These are phyloP conservation scores for Sporothrix humicola DNA, from an alignment of 2,329 filamentous ascomycete genomes.

Conservation along the genomic window DNA sequence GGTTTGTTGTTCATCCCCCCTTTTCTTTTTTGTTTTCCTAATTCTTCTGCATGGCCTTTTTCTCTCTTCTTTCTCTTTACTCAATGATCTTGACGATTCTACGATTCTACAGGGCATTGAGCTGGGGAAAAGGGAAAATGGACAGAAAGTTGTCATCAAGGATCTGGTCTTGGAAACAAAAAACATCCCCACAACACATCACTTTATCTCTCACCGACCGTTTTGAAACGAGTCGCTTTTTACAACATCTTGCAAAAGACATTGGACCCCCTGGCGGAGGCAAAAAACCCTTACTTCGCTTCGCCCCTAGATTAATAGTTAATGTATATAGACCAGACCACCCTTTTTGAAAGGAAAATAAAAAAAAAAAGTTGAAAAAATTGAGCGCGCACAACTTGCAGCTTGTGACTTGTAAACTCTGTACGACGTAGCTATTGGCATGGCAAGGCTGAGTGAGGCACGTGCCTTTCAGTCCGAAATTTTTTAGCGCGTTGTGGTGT, in stretches of 20 bases:
- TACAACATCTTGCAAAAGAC: conserved; percentile 6
- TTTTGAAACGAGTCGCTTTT: conserved; percentile 23
- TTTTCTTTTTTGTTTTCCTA: conserved; percentile 12
- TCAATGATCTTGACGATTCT: not conserved
- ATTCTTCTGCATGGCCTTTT: conserved; percentile 10
- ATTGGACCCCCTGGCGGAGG: conserved; percentile 36
- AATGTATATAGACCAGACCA: conserved; percentile 37
- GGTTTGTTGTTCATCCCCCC: conserved; percentile 9
- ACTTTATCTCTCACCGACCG: not conserved
- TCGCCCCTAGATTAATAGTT: conserved; percentile 37
- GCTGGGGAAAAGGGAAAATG: not conserved
- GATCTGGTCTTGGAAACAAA: conserved; percentile 26
- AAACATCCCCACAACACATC: not conserved
- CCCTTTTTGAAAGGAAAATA: conserved; percentile 32
- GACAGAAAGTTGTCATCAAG: conserved; percentile 12
- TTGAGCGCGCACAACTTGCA: not conserved
- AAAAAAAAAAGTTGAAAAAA: conserved; percentile 23
- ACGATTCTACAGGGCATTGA: not conserved
- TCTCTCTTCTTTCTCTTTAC: not conserved
- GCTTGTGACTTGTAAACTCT: not conserved
- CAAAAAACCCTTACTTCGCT: conserved; percentile 23
- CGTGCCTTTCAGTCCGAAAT: conserved; percentile 13
- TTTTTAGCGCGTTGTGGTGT: conserved; percentile 2
- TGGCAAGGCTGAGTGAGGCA: conserved; percentile 5
- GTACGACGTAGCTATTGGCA: too few species aligned